Evolutionary conservation across 108 stramenopile species (phyloP), one percentile per base, ranked within the genome.

Genomic region (Fragilaria crotonensis): DNA sequence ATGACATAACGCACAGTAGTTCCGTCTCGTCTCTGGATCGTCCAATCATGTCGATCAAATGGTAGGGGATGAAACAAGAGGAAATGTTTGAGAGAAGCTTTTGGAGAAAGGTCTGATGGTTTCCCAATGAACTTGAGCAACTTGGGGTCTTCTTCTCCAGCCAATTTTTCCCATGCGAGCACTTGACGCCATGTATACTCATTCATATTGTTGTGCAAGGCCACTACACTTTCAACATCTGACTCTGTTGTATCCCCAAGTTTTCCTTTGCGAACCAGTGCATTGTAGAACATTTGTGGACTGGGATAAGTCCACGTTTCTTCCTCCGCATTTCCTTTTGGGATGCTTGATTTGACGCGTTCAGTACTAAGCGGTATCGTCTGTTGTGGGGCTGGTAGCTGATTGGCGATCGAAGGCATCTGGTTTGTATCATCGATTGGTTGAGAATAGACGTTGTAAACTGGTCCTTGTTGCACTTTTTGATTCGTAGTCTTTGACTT

Each of bases 121-220:
- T 96, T 56, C 0, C 99, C 99, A 30, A 73, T 41, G 62, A 99
- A 99, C 45, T 89, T 87, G 22, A 91, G 66, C 23, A 98, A 72
- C 52, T 83, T 81, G 23, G 94, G 88, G 19, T 45, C 62, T 23
- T 4, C 48, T 14, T 25, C 20, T 32, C 27, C 31, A 9, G 23
- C 54, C 33, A 77, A 41, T 26, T 52, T 53, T 70, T 99, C 99
- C 99, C 99, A 99, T 70, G 95, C 86, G 60, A 93, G 64, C 14
- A 99, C 84, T 60, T 84, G 68, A 19, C 56, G 56, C 99, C 99
- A 99, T 21, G 97, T 97, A 30, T 75, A 79, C 72, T 99, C 99
- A 76, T 99, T 99, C 99, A 99, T 99, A 65, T 89, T 85, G 80
- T 99, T 99, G 82, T 99, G 99, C 52, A 99, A 76, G 4, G 96